A percentile compares a stretch with the other conserved stretches of the same genome.
These are phyloP conservation scores for Phlebopus sp. DNA, from an alignment of 1,284 basidiomycete species.

Conservation along the genomic window DNA sequence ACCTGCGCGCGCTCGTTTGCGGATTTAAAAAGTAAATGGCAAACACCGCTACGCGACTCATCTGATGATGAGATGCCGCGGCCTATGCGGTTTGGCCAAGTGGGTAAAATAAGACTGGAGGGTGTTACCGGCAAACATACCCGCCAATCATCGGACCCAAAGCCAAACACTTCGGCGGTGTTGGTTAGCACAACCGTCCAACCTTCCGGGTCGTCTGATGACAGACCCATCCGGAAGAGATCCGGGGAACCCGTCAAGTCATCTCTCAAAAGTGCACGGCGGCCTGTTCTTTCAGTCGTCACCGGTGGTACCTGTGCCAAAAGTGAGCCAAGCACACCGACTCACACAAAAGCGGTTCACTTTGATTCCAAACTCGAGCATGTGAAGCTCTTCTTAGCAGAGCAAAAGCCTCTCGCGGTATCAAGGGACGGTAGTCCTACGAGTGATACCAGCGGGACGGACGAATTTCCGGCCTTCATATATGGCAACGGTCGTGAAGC, in stretches of 20 bases:
- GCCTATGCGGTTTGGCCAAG: constrained; percentile 14
- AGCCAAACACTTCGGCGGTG: constrained; percentile 23
- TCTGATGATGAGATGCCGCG: constrained; percentile 28
- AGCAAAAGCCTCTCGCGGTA: constrained; percentile 92
- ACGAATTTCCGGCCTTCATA: constrained; percentile 66
- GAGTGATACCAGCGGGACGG: constrained; percentile 73
- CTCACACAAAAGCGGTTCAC: constrained; percentile 79
- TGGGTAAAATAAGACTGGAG: constrained; percentile 27
- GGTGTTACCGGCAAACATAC: constrained; percentile 25
- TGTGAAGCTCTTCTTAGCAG: constrained; percentile 90
- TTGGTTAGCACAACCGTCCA: constrained; percentile 15
- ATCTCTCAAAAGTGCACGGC: constrained; percentile 76
- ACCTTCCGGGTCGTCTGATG: constrained; percentile 8
- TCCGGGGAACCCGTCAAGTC: constrained; percentile 91
- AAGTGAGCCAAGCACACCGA: constrained; percentile 60
- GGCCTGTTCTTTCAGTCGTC: constrained; percentile 48
- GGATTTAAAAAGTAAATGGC: constrained; percentile 28
- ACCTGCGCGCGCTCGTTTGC: constrained; percentile 15
- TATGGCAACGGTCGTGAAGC: constrained; percentile 46
- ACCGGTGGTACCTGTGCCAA: constrained; percentile 45
- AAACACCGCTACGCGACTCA: constrained; percentile 15
- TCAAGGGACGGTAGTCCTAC: constrained; percentile 88
- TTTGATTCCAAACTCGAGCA: constrained; percentile 91
- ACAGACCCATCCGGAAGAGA: constrained; percentile 66
- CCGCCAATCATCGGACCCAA: constrained; percentile 38